Percentiles rank a stretch among this genome's conserved stretches.
phyloP scores from a whole-genome alignment of 2,329 filamentous ascomycete species.

The Bipolaris oryzae region DNA sequence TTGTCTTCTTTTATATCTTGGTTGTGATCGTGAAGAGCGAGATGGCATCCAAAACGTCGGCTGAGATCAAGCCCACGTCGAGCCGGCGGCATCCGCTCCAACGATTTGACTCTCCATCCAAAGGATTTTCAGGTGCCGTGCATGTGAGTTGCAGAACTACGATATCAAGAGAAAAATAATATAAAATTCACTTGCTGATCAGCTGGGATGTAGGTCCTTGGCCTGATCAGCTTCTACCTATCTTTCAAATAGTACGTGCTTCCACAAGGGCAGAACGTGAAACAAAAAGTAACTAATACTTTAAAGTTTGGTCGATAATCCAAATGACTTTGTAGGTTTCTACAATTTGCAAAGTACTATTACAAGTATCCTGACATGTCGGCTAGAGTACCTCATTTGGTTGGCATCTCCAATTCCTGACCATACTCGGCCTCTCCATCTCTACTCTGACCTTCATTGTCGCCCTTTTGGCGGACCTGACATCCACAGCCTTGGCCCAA shows the following conservation, averaged over 20 bases:
- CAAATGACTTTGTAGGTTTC: slow-evolving; percentile 33
- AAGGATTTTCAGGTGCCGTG: slow-evolving; percentile 65
- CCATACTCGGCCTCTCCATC: slow-evolving; percentile 71
- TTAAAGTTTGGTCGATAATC: slow-evolving; percentile 38
- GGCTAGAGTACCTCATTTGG: slow-evolving; percentile 64
- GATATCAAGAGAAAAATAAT: background rate
- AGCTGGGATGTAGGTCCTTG: slow-evolving; percentile 35
- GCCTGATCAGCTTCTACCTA: slow-evolving; percentile 54
- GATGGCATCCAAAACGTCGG: slow-evolving; percentile 8
- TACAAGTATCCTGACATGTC: background rate
- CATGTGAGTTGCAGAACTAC: slow-evolving; percentile 53
- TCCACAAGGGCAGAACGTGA: background rate
- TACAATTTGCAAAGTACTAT: background rate
- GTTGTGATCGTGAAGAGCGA: background rate
- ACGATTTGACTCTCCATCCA: slow-evolving; percentile 68
- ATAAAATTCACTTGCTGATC: background rate
- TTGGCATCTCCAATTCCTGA: slow-evolving; percentile 74
- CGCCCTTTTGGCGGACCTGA: slow-evolving; percentile 68
- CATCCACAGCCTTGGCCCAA: slow-evolving; percentile 32
- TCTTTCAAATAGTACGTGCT: slow-evolving; percentile 50
- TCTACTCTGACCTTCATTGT: slow-evolving; percentile 65
- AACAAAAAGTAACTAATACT: slow-evolving; percentile 10
- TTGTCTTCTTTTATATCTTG: background rate
- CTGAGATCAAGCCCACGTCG: slow-evolving; percentile 26
- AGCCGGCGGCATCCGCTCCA: slow-evolving; percentile 65